A percentile compares a stretch with the other conserved stretches of the same genome.
phyloP scores from a whole-genome alignment of 768 basidiomycete genomes.

The Phaeotremella skinneri region DNA sequence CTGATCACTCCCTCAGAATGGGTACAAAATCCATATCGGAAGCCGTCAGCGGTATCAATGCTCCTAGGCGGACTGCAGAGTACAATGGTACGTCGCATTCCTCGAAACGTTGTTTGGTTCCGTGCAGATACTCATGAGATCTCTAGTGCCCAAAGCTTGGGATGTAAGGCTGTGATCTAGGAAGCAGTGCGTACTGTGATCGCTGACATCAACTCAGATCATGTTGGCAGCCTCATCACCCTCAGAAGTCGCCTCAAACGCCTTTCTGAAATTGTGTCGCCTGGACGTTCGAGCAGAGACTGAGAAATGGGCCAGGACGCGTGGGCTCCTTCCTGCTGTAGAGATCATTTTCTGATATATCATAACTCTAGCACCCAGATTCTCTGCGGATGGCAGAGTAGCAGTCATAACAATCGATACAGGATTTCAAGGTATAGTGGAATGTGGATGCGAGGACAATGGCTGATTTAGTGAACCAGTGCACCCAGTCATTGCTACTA shows the following conservation, averaged over 20 bases:
- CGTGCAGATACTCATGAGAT: background rate
- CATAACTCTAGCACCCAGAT: slow-evolving; percentile 52
- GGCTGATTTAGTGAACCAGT: slow-evolving; percentile 32
- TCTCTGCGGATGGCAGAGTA: slow-evolving; percentile 56
- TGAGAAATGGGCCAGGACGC: slow-evolving; percentile 46
- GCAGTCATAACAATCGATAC: slow-evolving; percentile 55
- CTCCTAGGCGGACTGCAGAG: slow-evolving; percentile 53
- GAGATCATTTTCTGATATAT: slow-evolving; percentile 7
- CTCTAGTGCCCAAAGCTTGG: slow-evolving; percentile 51
- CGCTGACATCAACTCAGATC: slow-evolving; percentile 30
- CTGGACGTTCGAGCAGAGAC: slow-evolving; percentile 54
- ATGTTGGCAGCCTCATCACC: slow-evolving; percentile 49
- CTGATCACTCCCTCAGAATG: slow-evolving; percentile 31
- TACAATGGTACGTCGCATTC: slow-evolving; percentile 44
- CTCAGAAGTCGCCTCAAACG: slow-evolving; percentile 46
- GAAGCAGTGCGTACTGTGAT: background rate
- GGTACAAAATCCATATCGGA: slow-evolving; percentile 55
- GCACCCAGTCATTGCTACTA: slow-evolving; percentile 56
- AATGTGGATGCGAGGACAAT: background rate
- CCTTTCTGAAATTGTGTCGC: slow-evolving; percentile 51
- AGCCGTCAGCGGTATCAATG: slow-evolving; percentile 56
- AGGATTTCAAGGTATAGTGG: slow-evolving; percentile 53
- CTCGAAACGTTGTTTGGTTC: slow-evolving; percentile 19
- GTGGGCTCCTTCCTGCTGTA: slow-evolving; percentile 11
- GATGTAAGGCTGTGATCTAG: slow-evolving; percentile 41